Conservation (phyloP, 257 asterid genomes). For the Penstemon newberryi region DNA sequence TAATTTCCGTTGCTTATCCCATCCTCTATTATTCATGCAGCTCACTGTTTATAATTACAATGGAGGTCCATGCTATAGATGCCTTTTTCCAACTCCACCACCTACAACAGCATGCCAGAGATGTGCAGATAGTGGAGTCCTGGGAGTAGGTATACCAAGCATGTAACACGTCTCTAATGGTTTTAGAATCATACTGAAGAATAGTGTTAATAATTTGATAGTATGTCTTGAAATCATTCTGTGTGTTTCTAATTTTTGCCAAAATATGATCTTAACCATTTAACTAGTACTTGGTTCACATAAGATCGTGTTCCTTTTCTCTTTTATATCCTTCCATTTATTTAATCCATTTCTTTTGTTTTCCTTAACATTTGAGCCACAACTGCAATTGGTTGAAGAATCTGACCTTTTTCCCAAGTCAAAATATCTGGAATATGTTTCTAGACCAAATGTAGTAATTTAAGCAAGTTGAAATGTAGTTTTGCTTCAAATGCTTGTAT, state of each 20-base stretch:
- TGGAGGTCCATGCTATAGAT: conserved; percentile 95
- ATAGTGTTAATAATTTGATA: neutral
- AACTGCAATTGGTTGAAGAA: neutral
- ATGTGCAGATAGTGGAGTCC: conserved; percentile 94
- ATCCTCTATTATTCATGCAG: conserved; percentile 41
- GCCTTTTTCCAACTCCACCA: conserved; percentile 95
- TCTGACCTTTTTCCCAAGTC: neutral
- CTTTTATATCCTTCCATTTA: neutral
- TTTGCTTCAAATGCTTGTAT: neutral
- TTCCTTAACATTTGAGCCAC: neutral
- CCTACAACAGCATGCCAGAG: conserved; percentile 96
- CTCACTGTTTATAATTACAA: conserved; percentile 85
- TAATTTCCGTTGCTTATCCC: conserved; percentile 4
- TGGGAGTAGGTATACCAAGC: conserved; percentile 80
- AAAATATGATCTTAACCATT: neutral
- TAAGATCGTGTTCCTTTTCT: neutral
- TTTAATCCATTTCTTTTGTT: neutral
- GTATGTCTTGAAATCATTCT: neutral
- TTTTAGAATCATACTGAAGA: conserved; percentile 2
- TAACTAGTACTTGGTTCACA: neutral
- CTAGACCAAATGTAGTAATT: conserved; percentile 8
- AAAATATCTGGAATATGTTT: conserved; percentile 7
- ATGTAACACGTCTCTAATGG: neutral
- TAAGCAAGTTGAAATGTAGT: conserved; percentile 1
- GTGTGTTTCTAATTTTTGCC: neutral